These are phyloP conservation scores for Zygosaccharomyces bisporus DNA, from an alignment of 805 yeast genomes.

Conservation along the genomic window DNA sequence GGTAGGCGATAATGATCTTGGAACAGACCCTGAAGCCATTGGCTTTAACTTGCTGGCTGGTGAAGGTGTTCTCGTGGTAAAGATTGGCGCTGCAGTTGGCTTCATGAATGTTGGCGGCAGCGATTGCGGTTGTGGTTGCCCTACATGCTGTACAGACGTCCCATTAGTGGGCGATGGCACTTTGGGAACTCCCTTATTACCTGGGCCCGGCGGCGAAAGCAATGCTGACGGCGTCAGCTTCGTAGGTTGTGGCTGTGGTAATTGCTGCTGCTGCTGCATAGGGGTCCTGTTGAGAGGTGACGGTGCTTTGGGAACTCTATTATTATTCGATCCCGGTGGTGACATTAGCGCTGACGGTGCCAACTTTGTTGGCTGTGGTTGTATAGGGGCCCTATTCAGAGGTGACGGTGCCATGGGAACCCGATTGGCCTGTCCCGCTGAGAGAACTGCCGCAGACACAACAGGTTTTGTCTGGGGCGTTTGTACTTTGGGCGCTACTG, in stretches of 20 bases:
- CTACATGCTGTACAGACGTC: too few species aligned
- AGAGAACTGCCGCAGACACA: too few species aligned
- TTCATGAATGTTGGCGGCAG: neutral
- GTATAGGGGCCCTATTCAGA: neutral
- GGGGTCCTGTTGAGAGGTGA: neutral
- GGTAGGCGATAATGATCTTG: conserved; percentile 2
- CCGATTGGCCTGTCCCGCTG: neutral
- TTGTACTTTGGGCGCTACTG: neutral
- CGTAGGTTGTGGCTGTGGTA: too few species aligned
- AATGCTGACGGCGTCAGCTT: too few species aligned
- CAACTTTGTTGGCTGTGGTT: neutral
- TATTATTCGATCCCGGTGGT: neutral
- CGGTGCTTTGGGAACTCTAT: neutral
- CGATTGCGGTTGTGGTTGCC: too few species aligned
- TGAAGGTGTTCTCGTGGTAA: conserved; percentile 3
- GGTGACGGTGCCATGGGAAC: neutral
- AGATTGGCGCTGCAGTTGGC: neutral
- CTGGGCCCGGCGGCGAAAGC: too few species aligned
- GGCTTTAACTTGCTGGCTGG: conserved; percentile 14
- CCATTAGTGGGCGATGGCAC: too few species aligned
- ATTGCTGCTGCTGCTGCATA: neutral
- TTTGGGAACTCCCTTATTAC: too few species aligned
- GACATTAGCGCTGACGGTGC: neutral
- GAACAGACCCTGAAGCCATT: conserved; percentile 8
- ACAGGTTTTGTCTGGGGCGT: neutral